These are phyloP conservation scores for Colletotrichum lini DNA, from an alignment of 2,329 filamentous ascomycete genomes.

Conservation along the genomic window DNA sequence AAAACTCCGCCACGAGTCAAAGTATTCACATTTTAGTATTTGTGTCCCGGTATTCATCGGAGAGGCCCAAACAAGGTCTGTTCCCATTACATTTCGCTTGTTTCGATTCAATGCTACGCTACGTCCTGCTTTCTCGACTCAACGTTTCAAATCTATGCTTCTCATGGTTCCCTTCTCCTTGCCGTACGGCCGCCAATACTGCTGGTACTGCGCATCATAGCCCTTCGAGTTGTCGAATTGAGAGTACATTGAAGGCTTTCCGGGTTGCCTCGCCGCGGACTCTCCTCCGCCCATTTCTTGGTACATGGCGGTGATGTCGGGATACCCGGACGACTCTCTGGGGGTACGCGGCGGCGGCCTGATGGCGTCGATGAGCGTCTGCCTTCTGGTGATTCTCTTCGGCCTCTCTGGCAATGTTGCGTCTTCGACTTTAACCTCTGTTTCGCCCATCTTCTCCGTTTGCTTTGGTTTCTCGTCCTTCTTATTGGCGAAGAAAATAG, in stretches of 20 bases:
- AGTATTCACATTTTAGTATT: neutral
- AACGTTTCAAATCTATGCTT: conserved; percentile 17
- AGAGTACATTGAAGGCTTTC: conserved; percentile 21
- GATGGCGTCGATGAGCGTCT: conserved; percentile 38
- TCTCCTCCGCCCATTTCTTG: conserved; percentile 1
- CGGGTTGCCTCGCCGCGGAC: neutral
- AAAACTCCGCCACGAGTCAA: neutral
- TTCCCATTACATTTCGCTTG: conserved; percentile 9
- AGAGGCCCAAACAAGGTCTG: neutral
- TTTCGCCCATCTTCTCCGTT: conserved; percentile 8
- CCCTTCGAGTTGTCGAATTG: neutral
- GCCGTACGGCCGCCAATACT: conserved; percentile 22
- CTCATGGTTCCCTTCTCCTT: conserved; percentile 16
- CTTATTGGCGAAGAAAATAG: conserved; percentile 39
- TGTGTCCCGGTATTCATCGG: conserved; percentile 15
- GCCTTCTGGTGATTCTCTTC: conserved; percentile 36
- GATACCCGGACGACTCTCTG: neutral
- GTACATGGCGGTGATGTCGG: conserved; percentile 23
- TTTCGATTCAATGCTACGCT: conserved; percentile 27
- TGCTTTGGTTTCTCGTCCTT: neutral
- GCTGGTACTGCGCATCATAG: conserved; percentile 5
- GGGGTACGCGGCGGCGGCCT: conserved; percentile 2
- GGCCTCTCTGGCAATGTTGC: conserved; percentile 31
- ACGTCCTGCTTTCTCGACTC: neutral
- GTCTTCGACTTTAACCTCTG: neutral